phyloP scores from a whole-genome alignment of 352 stramenopile genomes.

The Globisporangium paroecandrum region DNA sequence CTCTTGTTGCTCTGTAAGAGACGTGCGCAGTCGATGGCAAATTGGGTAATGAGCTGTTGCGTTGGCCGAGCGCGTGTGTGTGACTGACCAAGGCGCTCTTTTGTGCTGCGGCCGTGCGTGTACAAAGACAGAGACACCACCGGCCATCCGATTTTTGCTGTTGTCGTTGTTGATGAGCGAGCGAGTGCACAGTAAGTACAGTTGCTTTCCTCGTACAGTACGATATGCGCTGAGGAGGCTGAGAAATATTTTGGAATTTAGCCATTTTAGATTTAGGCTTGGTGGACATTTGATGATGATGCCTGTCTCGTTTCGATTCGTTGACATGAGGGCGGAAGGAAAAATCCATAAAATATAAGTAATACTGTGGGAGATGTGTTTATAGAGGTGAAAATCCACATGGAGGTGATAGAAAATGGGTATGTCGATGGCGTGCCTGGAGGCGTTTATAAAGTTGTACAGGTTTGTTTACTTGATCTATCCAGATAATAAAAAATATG shows the following conservation, averaged over 20 bases:
- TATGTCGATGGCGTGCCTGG: neutral
- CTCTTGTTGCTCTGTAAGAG: neutral
- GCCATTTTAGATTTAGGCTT: neutral
- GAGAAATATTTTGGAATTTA: slow-evolving; percentile 1
- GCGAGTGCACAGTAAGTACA: neutral
- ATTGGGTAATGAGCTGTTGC: slow-evolving; percentile 8
- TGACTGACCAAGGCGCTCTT: neutral
- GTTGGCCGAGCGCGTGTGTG: neutral
- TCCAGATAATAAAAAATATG: neutral
- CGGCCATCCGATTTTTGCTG: neutral
- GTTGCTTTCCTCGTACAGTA: neutral
- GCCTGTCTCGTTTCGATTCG: neutral
- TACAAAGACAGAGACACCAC: neutral
- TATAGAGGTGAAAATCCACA: neutral
- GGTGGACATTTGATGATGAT: neutral
- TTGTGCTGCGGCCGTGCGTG: neutral
- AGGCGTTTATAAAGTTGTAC: neutral
- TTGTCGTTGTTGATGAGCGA: neutral
- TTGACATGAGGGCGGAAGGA: neutral
- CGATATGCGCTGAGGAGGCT: neutral
- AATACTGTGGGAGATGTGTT: neutral
- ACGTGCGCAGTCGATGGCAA: slow-evolving; percentile 5
- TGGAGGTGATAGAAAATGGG: neutral
- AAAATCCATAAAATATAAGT: neutral
- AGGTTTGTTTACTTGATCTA: neutral